Conservation (phyloP, 768 basidiomycete genomes). For the Termitomyces sp. region DNA sequence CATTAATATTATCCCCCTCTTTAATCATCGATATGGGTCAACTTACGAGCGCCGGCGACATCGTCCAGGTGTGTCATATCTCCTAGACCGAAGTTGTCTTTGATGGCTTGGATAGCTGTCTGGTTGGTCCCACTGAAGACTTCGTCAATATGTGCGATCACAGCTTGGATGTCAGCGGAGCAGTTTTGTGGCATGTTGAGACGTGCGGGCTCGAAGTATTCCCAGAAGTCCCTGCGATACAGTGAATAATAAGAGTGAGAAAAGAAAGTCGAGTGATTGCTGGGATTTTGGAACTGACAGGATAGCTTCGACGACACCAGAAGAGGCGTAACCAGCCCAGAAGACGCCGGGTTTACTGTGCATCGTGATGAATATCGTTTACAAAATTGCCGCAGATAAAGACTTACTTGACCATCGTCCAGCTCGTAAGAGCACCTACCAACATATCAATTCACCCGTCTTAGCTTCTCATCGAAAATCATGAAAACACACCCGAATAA, state of each 20-base stretch:
- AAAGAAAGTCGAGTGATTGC: not conserved
- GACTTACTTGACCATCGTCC: slow-evolving; percentile 65
- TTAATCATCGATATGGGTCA: not conserved
- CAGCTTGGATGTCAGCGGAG: slow-evolving; percentile 65
- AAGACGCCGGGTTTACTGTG: slow-evolving; percentile 57
- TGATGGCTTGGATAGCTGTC: slow-evolving; percentile 48
- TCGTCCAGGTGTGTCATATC: slow-evolving; percentile 60
- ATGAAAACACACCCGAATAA: slow-evolving; percentile 35
- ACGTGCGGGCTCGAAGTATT: slow-evolving; percentile 69
- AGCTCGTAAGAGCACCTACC: slow-evolving; percentile 42
- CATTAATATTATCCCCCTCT: not conserved
- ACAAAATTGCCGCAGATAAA: not conserved
- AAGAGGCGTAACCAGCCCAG: slow-evolving; percentile 61
- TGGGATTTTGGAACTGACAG: slow-evolving; percentile 30
- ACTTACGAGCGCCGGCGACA: slow-evolving; percentile 54
- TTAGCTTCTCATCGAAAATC: not conserved
- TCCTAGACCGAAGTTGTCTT: slow-evolving; percentile 56
- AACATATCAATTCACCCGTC: not conserved
- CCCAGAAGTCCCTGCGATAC: slow-evolving; percentile 50
- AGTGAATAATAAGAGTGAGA: not conserved
- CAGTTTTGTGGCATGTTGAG: slow-evolving; percentile 70
- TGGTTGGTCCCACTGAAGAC: slow-evolving; percentile 44
- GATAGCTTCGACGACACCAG: slow-evolving; percentile 63
- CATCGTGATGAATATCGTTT: not conserved
- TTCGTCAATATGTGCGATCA: slow-evolving; percentile 56